Base-by-base conservation (phyloP, 768 basidiomycete genomes). In the Amanita pallidorosea region DNA sequence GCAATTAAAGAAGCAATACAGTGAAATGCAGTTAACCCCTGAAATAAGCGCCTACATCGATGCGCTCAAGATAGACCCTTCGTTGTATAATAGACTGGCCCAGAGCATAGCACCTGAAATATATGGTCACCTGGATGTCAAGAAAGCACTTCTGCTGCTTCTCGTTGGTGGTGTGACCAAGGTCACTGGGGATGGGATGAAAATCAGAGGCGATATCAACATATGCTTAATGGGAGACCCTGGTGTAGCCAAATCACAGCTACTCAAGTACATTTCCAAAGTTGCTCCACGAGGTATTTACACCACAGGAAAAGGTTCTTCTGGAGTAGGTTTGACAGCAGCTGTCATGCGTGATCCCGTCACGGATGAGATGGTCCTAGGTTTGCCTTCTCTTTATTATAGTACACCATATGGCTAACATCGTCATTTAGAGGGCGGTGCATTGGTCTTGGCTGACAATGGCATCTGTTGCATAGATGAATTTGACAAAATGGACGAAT, bases 401-500 rank as follows among this genome's bases (percentile, higher is more conserved):
- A 22, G 41, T n/a, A 17, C 17, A 44, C 36, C 12, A 18, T 23
- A 31, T 45, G 31, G 22, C 52, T 52, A 2, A 54, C 47, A 44
- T 35, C 17, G 55, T 8, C 43, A 53, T 44, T 22, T 67, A 97
- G 96, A 99, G 90, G 96, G 96, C 4, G 96, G 96, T 25, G 96
- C 96, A n/a, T 80, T 99, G 48, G 96, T 99, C 13, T 79, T 99
- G 43, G 95, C 96, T 9, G 96, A 99, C 66, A 99, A 99, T 57
- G 96, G 96, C 25, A 99, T 99, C 61, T 97, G 94, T 71, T 98
- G 95, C 66, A 99, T 99, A 55, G 96, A 99, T 58, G 96, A 99
- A 64, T 99, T 99, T 62, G 96, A 99, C 72, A 98, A 99, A 66
- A 99, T 99, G 96, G 96, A 98, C 57, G 96, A 99, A 68, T 66